Evolutionary conservation across 176 grass and related monocot genomes (phyloP), one percentile per base, ranked within the genome.

Genomic region (Phoenix dactylifera): DNA sequence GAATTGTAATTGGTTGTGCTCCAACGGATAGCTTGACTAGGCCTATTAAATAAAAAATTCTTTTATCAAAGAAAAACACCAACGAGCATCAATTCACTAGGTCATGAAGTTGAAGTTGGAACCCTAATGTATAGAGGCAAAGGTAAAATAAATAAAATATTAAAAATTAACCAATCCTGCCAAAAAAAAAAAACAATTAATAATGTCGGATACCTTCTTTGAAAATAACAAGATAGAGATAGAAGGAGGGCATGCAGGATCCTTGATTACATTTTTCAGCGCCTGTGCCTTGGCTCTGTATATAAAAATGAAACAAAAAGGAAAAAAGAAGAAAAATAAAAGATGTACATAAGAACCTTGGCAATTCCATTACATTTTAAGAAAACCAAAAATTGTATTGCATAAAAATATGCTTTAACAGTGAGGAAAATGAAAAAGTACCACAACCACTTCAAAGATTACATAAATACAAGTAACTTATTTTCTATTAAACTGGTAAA

Each of bases 211-310:
- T 72, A 82, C 79, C 72, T 76, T 76, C 18, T 67, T 71, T 29
- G 79, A 67, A 76, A 82, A 70, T 49, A 82, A 55, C 50, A 26
- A 61, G 20, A 56, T 23, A 9, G 73, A 65, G 22, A 70, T 32
- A 49, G 73, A 52, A 26, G 55, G 68, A 24, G 72, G 61, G 58
- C 61, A 81, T 50, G 52, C 39, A 35, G 65, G 65, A 14, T 71
- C 62, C 50, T 72, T 71, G 14, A 82, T 60, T 24, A 70, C 58
- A 54, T 69, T 70, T 49, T 76, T 49, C 6, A 82, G 52, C 59
- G 75, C 73, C 28, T 72, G 60, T 71, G 66, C 44, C 60, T 78
- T 79, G 85, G 72, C 28, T 62, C 80, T 83, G 69, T 49, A 73
- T 16, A 52, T 18, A 26, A 52, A 52, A 68, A 62, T 19, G 61